These are phyloP conservation scores for barley (Hordeum vulgare) DNA, from an alignment of 176 grass and related monocot species.

Conservation along the genomic window MorexV3_pseudomolecules_assembly NC_058518.1:508417681-508418180, in stretches of 20 bases:
- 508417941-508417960: no score
- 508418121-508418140: no score
- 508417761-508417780: background rate
- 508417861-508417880: background rate
- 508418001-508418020: no score
- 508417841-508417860: background rate
- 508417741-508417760: background rate
- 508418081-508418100: no score
- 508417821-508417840: conserved; percentile 18
- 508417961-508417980: no score
- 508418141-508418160: no score
- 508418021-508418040: no score
- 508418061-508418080: no score
- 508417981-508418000: no score
- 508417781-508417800: background rate
- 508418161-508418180: no score
- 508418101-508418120: no score
- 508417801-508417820: background rate
- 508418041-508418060: no score
- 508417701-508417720: background rate
- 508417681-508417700: conserved; percentile 53
- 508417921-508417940: background rate
- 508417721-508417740: conserved; percentile 34
- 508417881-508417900: background rate
- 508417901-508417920: background rate